Base-by-base conservation (phyloP, 805 yeast species). In the Millerozyma acaciae region DNA sequence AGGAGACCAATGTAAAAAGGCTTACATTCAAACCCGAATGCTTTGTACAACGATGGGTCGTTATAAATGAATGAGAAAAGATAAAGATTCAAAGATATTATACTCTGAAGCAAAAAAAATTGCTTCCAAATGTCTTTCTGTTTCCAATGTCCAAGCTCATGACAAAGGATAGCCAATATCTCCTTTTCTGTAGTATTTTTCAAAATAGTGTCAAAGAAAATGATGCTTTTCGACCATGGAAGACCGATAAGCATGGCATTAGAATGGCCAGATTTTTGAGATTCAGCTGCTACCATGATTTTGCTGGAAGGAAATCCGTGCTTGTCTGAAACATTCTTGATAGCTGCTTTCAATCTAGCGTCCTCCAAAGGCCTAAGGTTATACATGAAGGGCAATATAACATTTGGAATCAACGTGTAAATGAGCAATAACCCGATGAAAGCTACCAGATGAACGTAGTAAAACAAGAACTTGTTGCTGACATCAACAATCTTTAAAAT, bases 1-100 rank as follows among this genome's bases (percentile, higher is more conserved):
- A 24, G 4, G 18, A 19, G 21, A 13, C 40, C 40, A n/a, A 36
- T 25, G 17, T 36, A 36, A 6, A 33, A 4, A 3, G 40, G 40
- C 3, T 6, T 12, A 5, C 8, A 18, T 2, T 3, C 15, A 13
- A 36, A 36, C 16, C 40, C 40, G 25, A 36, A 36, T 2, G 15
- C 17, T 20, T 32, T 8, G 17, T 36, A 36, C 2, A 36, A 33
- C 5, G 30, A 12, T 6, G 13, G 21, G 4, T 12, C 6, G 2
- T 33, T 15, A 21, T 26, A 23, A 2, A 32, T 14, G 8, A 21
- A 27, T 2, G 39, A 35, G 25, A 35, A 35, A n/a, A 35, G 16
- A 22, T 31, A 15, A 19, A 35, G 19, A n/a, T 16, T 23, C 12
- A 23, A 7, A 21, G 25, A 18, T 22, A 32, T 15, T 10, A 26